Evolutionary conservation across 805 yeast genomes (phyloP), one percentile per base, ranked within the genome.

Genomic region (Clavispora phyllophila): DNA sequence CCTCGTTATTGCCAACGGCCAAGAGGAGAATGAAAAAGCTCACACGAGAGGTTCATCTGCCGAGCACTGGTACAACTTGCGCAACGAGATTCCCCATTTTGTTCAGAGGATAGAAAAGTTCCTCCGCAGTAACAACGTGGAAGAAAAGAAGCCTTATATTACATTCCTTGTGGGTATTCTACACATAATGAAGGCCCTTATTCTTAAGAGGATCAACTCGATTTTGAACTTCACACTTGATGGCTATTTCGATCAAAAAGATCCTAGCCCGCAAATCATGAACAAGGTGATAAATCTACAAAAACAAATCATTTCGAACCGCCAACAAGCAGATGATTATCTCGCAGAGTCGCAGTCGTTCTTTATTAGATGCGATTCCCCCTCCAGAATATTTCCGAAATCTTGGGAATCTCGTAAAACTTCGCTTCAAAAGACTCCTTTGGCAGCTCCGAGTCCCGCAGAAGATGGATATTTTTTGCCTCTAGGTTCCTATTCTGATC

Each of bases 391-490:
- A 35, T 66, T 63, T 36, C 70, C 70, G 2, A 49, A 52, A 17
- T 58, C 67, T 2, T 63, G 66, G 64, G 46, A 43, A 33, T 57
- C 55, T 27, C 54, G 60, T 37, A 44, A 23, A 6, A 31, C 36
- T 17, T n/a, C 20, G 5, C 8, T 33, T 26, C 37, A 27, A 15
- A 23, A 13, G 20, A 13, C 15, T 22, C 26, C 19, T 7, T 18
- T 19, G 33, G 39, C 39, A 2, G 9, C 20, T n/a, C 15, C 36
- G 4, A 31, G 33, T 6, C 70, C 70, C 2, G 46, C 50, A 0
- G 36, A 49, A 3, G 61, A 58, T 33, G 41, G 46, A 17, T 68
- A 55, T 46, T 69, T 60, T 44, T 49, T 69, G 24, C 75, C 75
- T 0, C 45, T 69, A 35, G 73, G 73, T 2, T 45, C 56, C 9